Conservation (phyloP, 148 eudicot species). For the Rhododendron ferrugineum region DNA sequence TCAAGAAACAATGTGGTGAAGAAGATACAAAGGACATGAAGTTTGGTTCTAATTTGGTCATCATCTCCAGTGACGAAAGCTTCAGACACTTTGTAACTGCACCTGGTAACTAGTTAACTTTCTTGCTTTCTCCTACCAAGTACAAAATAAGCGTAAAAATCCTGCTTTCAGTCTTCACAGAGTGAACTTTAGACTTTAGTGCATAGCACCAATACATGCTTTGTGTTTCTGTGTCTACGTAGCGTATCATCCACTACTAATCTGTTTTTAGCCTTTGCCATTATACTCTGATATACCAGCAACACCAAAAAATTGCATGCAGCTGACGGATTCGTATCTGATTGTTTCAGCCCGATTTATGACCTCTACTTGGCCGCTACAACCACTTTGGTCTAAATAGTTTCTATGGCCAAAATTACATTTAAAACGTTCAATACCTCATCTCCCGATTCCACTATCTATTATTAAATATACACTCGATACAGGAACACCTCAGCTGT, state of each 20-base stretch:
- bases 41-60: conserved; percentile 7
- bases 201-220: not conserved
- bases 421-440: too few species aligned
- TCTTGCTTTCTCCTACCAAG: not conserved
- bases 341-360: not conserved
- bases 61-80: conserved; percentile 8
- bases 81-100: conserved; percentile 15
- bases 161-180: too few species aligned
- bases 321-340: not conserved
- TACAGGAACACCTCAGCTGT: not conserved
- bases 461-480: too few species aligned
- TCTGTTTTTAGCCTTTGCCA: not conserved
- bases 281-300: not conserved
- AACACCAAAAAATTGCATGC: not conserved
- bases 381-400: not conserved
- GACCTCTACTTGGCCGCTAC: not conserved
- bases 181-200: not conserved
- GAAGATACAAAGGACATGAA: conserved; percentile 6
- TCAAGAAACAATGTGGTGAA: conserved; percentile 9
- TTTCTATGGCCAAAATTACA: too few species aligned
- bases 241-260: not conserved
- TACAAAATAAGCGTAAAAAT: not conserved
- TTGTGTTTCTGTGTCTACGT: not conserved
- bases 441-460: too few species aligned
- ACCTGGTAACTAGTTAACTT: conserved; percentile 8